Conservation (phyloP, 2,329 filamentous ascomycete genomes). For the Myriangium duriaei region DNA sequence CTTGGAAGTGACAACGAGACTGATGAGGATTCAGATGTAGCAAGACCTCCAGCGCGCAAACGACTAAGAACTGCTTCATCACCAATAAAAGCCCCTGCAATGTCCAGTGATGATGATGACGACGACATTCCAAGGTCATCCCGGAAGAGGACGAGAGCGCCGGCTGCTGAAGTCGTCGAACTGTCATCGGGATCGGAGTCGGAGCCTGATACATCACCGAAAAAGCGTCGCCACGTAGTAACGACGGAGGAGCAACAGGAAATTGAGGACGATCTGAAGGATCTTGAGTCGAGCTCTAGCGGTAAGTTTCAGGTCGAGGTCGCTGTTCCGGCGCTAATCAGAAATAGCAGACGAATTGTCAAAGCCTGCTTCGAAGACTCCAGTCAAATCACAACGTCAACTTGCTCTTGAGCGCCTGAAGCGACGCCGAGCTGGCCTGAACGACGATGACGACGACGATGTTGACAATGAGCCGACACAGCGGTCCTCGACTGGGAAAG, state of each 20-base stretch:
- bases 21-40: constrained; percentile 7
- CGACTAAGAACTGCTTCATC: constrained; percentile 12
- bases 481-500: too few species aligned
- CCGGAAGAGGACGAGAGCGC: constrained; percentile 10
- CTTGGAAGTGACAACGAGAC: constrained; percentile 6
- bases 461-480: constrained; percentile 13
- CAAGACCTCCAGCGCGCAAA: constrained; percentile 8
- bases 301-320: constrained; percentile 10
- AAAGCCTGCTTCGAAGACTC: constrained; percentile 20
- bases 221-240: constrained; percentile 8
- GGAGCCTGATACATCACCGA: too few species aligned
- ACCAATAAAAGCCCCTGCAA: background rate
- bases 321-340: too few species aligned
- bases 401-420: constrained; percentile 33
- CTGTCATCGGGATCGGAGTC: background rate
- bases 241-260: constrained; percentile 28
- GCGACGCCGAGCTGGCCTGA: constrained; percentile 24
- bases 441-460: constrained; percentile 15
- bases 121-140: constrained; percentile 15
- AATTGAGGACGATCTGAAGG: constrained; percentile 34
- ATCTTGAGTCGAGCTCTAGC: constrained; percentile 24
- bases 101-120: constrained; percentile 13
- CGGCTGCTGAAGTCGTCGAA: too few species aligned
- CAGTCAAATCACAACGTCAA: constrained; percentile 23
- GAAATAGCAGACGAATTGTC: constrained; percentile 12